phyloP scores from a whole-genome alignment of 1,284 basidiomycete genomes.

The Coniophora puteana region DNA sequence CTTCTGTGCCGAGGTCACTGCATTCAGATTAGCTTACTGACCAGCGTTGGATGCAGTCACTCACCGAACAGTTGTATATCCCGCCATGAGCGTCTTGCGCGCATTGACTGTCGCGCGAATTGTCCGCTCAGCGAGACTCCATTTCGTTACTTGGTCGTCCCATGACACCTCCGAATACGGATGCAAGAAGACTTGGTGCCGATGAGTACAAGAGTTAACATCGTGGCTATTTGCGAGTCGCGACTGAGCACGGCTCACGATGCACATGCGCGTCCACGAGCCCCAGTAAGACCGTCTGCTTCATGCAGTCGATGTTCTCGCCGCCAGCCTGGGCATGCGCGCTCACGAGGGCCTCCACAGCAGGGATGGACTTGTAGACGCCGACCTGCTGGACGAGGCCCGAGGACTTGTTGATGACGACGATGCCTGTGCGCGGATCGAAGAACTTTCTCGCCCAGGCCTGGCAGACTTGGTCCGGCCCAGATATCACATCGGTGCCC shows the following conservation, averaged over 20 bases:
- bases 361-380: slow-evolving; percentile 8
- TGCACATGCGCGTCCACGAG: slow-evolving; percentile 70
- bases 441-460: slow-evolving; percentile 39
- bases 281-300: slow-evolving; percentile 53
- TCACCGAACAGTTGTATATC: slow-evolving; percentile 64
- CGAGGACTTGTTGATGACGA: slow-evolving; percentile 32
- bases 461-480: slow-evolving; percentile 5
- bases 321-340: slow-evolving; percentile 18
- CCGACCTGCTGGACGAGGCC: slow-evolving; percentile 34
- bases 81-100: slow-evolving; percentile 54
- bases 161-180: slow-evolving; percentile 58
- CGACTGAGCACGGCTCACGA: slow-evolving; percentile 34
- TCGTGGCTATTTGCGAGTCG: not conserved
- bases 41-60: slow-evolving; percentile 14
- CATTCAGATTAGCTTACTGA: too few relatives aligned
- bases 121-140: slow-evolving; percentile 49
- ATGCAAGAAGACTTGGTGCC: slow-evolving; percentile 53
- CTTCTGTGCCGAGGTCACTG: slow-evolving; percentile 66
- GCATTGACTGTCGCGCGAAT: slow-evolving; percentile 62
- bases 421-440: slow-evolving; percentile 34
- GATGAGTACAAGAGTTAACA: slow-evolving; percentile 5
- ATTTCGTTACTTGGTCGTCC: slow-evolving; percentile 61
- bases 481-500: too few relatives aligned
- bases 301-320: slow-evolving; percentile 47
- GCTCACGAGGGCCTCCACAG: slow-evolving; percentile 29